Conservation (phyloP, 257 asterid species). For the Ocimum tenuiflorum region DNA sequence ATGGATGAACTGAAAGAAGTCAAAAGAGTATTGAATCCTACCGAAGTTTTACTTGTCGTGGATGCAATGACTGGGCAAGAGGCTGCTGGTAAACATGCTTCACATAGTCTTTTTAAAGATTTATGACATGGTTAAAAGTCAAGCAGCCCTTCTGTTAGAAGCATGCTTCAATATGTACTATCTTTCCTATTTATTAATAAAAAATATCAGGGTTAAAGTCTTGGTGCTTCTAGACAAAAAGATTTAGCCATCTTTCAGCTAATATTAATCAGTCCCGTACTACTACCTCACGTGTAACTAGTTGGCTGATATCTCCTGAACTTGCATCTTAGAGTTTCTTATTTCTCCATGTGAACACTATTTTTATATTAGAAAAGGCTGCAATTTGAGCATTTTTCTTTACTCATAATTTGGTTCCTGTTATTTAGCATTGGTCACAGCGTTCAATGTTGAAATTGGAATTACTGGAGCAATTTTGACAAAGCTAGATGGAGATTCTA, state of each 20-base stretch:
- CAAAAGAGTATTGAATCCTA: constrained; percentile 70
- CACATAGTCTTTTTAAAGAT: constrained; percentile 4
- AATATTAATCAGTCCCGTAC: not conserved
- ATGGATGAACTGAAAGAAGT: constrained; percentile 91
- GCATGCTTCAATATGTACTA: constrained; percentile 4
- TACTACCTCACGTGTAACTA: not conserved
- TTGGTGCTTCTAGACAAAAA: constrained; percentile 6
- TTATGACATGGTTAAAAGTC: constrained; percentile 13
- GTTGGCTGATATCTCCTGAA: not conserved
- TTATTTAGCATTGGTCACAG: constrained; percentile 67
- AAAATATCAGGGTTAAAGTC: not conserved
- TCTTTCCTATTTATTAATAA: not conserved
- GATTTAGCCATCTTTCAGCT: not conserved
- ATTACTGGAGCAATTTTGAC: constrained; percentile 96
- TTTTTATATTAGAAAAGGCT: not conserved
- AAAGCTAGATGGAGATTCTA: constrained; percentile 95
- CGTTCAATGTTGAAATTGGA: constrained; percentile 97
- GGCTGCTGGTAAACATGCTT: constrained; percentile 71
- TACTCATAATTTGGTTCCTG: constrained; percentile 25
- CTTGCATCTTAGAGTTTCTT: not conserved
- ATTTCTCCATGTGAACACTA: not conserved
- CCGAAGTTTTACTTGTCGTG: constrained; percentile 92
- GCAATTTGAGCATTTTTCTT: constrained; percentile 3
- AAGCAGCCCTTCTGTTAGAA: constrained; percentile 6
- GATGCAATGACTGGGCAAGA: constrained; percentile 99